A percentile compares a stretch with the other conserved stretches of the same genome.
These are phyloP conservation scores for Papiliotrema terrestris DNA, from an alignment of 1,284 basidiomycete genomes.

Conservation along the genomic window DNA sequence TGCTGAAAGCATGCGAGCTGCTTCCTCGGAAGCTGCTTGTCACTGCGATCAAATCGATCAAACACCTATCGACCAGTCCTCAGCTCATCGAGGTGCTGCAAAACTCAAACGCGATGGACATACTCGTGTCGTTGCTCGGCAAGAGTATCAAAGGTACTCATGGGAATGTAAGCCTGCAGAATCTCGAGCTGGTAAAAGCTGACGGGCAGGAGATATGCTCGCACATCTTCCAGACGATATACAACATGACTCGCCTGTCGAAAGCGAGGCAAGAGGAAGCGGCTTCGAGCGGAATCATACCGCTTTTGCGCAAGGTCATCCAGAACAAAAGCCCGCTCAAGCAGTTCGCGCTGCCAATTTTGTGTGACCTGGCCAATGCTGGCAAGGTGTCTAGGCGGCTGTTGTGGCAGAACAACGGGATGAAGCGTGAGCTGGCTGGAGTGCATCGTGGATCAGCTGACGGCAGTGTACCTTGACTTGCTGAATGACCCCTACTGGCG, in stretches of 20 bases:
- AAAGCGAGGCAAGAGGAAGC: slow-evolving; percentile 94
- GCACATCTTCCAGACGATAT: slow-evolving; percentile 85
- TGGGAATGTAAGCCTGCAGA: slow-evolving; percentile 61
- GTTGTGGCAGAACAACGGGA: slow-evolving; percentile 82
- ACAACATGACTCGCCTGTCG: slow-evolving; percentile 89
- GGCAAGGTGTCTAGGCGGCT: slow-evolving; percentile 84
- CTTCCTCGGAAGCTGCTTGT: slow-evolving; percentile 80
- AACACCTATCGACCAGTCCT: slow-evolving; percentile 90
- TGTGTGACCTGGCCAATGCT: slow-evolving; percentile 91
- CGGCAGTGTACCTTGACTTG: slow-evolving; percentile 71
- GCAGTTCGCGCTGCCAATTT: slow-evolving; percentile 92
- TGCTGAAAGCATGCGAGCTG: slow-evolving; percentile 76
- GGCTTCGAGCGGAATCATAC: slow-evolving; percentile 89
- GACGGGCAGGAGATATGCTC: slow-evolving; percentile 71
- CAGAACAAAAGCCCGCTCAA: slow-evolving; percentile 84
- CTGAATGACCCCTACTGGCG: slow-evolving; percentile 94
- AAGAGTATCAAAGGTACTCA: slow-evolving; percentile 74
- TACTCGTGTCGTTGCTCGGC: slow-evolving; percentile 76
- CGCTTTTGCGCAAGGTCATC: slow-evolving; percentile 82
- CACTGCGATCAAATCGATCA: slow-evolving; percentile 87
- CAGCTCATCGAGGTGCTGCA: slow-evolving; percentile 87
- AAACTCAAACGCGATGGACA: slow-evolving; percentile 92
- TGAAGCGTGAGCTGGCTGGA: slow-evolving; percentile 49
- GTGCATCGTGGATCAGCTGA: not conserved
- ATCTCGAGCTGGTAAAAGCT: not conserved